Evolutionary conservation across 306 rosid genomes (phyloP).

Genomic region (Argentina anserina): DNA sequence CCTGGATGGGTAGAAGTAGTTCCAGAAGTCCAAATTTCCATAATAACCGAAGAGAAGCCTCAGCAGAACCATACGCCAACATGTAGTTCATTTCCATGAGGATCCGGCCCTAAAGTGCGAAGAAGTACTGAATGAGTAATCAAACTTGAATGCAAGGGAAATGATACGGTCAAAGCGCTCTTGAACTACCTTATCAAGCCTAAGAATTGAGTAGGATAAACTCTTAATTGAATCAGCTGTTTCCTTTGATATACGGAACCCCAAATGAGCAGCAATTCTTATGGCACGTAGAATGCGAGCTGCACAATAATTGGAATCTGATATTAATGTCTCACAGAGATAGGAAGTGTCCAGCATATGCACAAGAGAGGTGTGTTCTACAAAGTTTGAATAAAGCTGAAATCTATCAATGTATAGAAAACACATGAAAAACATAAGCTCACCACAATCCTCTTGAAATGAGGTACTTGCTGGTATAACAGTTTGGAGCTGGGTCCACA

Average conservation of each 20-base stretch:
- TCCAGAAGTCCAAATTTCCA: conserved; percentile 89
- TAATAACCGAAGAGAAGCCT: conserved; percentile 74
- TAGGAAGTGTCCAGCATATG: background rate
- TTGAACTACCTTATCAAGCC: conserved; percentile 72
- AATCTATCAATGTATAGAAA: background rate
- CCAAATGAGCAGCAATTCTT: conserved; percentile 85
- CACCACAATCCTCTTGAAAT: conserved; percentile 86
- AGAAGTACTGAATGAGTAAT: conserved; percentile 23
- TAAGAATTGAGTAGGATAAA: conserved; percentile 47
- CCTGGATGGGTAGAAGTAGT: conserved; percentile 80
- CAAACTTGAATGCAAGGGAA: conserved; percentile 14
- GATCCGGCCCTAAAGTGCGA: conserved; percentile 64
- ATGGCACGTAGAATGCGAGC: conserved; percentile 90
- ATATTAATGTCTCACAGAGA: conserved; percentile 10
- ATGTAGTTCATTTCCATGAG: conserved; percentile 82
- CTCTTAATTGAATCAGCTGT: conserved; percentile 57
- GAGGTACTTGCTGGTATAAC: conserved; percentile 67
- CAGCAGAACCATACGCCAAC: conserved; percentile 88
- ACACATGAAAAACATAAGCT: conserved; percentile 27
- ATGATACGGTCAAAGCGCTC: conserved; percentile 18
- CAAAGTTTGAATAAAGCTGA: background rate
- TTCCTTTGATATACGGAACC: conserved; percentile 70
- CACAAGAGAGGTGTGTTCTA: background rate
- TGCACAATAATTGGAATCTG: conserved; percentile 35
- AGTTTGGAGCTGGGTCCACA: conserved; percentile 67